Percentiles rank a stretch among this genome's conserved stretches.
These are phyloP conservation scores for Coemansia sp. DNA, from an alignment of 192 early-diverging fungal genomes.

Conservation along the genomic window DNA sequence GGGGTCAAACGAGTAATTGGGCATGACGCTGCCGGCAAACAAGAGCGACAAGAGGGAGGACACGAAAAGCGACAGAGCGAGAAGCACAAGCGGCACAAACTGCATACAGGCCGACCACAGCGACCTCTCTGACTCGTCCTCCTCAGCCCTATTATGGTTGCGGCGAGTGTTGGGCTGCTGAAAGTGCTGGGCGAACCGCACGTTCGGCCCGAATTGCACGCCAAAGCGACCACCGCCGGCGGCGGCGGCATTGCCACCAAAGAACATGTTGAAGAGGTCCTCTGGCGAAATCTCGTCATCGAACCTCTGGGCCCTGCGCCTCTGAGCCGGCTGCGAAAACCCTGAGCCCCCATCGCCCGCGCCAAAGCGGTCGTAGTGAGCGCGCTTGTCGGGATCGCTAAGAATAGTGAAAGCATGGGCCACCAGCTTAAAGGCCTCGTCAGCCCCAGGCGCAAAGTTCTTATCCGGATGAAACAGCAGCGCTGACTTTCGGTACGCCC, in stretches of 20 bases:
- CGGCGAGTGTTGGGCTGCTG: conserved; percentile 9
- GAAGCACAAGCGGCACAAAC: conserved; percentile 72
- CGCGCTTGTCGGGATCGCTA: conserved; percentile 80
- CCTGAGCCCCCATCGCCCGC: conserved; percentile 52
- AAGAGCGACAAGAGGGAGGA: conserved; percentile 59
- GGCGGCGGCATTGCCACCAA: conserved; percentile 62
- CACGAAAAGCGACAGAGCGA: conserved; percentile 73
- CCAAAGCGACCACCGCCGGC: conserved; percentile 57
- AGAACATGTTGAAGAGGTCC: conserved; percentile 96
- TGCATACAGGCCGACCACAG: conserved; percentile 62
- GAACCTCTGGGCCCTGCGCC: conserved; percentile 10
- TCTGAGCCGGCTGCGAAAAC: conserved; percentile 18
- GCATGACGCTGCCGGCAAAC: conserved; percentile 44
- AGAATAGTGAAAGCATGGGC: conserved; percentile 89
- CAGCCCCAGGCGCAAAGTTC: conserved; percentile 90
- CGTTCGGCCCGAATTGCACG: conserved; percentile 39
- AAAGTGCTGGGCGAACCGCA: conserved; percentile 24
- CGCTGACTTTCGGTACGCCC: conserved; percentile 92
- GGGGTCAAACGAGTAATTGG: conserved; percentile 64
- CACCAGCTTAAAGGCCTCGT: conserved; percentile 96
- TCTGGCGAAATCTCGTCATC: conserved; percentile 86
- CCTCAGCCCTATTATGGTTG: conserved; percentile 47
- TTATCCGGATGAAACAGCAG: conserved; percentile 96
- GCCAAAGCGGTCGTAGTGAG: conserved; percentile 84
- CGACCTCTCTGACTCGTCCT: background rate